These are phyloP conservation scores for Xerocomus minutiporus DNA, from an alignment of 1,284 basidiomycete genomes.

Conservation along the genomic window DNA sequence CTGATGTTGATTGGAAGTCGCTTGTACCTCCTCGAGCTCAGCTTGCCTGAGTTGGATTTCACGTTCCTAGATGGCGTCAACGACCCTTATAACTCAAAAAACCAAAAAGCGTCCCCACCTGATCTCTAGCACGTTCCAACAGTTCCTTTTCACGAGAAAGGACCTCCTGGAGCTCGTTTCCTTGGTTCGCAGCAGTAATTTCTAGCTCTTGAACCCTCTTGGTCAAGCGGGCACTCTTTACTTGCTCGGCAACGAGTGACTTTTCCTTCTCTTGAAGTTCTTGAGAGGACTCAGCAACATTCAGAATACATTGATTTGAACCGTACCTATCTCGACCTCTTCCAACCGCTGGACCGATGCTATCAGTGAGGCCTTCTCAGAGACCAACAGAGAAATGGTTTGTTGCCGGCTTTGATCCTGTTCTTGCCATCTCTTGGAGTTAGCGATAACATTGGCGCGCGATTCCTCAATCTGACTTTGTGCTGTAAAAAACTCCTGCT, in stretches of 20 bases:
- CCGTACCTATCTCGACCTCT: slow-evolving; percentile 48
- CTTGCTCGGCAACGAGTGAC: slow-evolving; percentile 43
- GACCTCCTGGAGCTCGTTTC: slow-evolving; percentile 38
- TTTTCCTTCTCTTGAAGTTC: slow-evolving; percentile 46
- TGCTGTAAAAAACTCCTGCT: slow-evolving; percentile 22
- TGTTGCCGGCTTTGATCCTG: slow-evolving; percentile 53
- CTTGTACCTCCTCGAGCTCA: slow-evolving; percentile 49
- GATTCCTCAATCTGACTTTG: slow-evolving; percentile 19
- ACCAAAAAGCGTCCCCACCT: slow-evolving; percentile 39
- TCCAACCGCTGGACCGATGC: slow-evolving; percentile 51
- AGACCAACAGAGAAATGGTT: slow-evolving; percentile 63
- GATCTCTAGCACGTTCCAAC: slow-evolving; percentile 55
- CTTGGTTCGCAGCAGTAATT: slow-evolving; percentile 35
- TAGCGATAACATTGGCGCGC: slow-evolving; percentile 9
- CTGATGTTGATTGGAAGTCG: slow-evolving; percentile 50
- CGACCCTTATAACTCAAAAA: neutral
- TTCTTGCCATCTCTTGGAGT: slow-evolving; percentile 25
- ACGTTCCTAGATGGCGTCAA: slow-evolving; percentile 50
- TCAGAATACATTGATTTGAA: neutral
- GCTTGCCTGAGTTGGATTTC: slow-evolving; percentile 60
- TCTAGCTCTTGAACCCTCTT: slow-evolving; percentile 42
- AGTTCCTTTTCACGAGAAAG: slow-evolving; percentile 50
- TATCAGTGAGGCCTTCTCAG: slow-evolving; percentile 60
- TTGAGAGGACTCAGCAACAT: slow-evolving; percentile 24
- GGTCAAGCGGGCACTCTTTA: slow-evolving; percentile 38